Conservation (phyloP, 345 rosid genomes). For the Excoecaria agallocha region DNA sequence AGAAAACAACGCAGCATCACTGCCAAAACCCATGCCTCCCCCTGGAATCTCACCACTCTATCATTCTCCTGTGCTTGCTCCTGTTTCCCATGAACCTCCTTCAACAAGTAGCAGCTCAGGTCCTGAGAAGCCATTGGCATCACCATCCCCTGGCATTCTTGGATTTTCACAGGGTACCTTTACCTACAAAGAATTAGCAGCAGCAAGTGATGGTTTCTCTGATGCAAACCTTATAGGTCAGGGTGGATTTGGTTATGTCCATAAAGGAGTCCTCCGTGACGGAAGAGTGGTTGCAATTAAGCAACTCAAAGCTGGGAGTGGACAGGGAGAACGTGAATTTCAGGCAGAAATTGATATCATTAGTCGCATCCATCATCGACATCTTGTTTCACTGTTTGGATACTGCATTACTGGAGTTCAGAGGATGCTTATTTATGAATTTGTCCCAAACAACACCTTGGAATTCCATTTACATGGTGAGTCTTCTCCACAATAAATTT, state of each 20-base stretch:
- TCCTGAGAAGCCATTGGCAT: conserved; percentile 48
- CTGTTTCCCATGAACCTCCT: conserved; percentile 12
- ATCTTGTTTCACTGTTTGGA: conserved; percentile 34
- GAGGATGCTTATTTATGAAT: conserved; percentile 31
- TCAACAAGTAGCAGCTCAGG: conserved; percentile 60
- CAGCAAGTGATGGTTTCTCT: conserved; percentile 29
- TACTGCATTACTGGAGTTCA: conserved; percentile 31
- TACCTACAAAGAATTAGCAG: conserved; percentile 22
- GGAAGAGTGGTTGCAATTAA: conserved; percentile 30
- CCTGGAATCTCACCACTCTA: conserved; percentile 16
- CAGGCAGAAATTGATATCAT: conserved; percentile 31
- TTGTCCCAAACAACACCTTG: conserved; percentile 29
- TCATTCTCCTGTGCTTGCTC: conserved; percentile 8
- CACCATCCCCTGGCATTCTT: conserved; percentile 58
- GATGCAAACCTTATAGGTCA: conserved; percentile 31
- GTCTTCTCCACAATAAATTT: not conserved
- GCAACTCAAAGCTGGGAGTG: conserved; percentile 31
- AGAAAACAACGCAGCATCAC: conserved; percentile 16
- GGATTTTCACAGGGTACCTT: conserved; percentile 60
- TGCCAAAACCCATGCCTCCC: conserved; percentile 37
- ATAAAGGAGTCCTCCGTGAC: conserved; percentile 28
- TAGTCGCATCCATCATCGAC: conserved; percentile 29
- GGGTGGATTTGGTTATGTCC: conserved; percentile 35
- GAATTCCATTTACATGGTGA: conserved; percentile 34
- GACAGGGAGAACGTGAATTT: conserved; percentile 33